These are phyloP conservation scores for Aphanoascus verrucosus DNA, from an alignment of 2,329 filamentous ascomycete genomes.

Conservation along the genomic window DNA sequence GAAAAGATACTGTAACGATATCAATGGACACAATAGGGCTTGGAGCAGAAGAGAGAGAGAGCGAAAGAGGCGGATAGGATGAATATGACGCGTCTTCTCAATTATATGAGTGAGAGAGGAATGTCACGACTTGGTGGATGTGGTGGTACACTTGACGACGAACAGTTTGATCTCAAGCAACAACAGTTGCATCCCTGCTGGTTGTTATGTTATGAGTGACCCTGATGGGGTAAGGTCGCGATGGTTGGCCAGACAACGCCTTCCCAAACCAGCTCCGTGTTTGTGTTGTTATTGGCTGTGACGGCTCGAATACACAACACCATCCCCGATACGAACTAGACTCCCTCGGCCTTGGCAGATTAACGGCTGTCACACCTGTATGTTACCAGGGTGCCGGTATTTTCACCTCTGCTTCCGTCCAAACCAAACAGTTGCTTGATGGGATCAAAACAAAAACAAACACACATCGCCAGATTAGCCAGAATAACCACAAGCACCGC, in stretches of 20 bases:
- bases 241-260: slow-evolving; percentile 33
- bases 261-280: neutral
- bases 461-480: neutral
- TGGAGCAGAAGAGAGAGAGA: neutral
- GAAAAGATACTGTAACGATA: slow-evolving; percentile 5
- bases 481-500: neutral
- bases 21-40: neutral
- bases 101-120: neutral
- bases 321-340: neutral
- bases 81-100: neutral
- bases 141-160: neutral
- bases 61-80: neutral
- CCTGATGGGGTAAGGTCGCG: slow-evolving; percentile 24
- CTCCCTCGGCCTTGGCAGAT: neutral
- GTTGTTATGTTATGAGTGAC: slow-evolving; percentile 33
- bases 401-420: neutral
- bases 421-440: neutral
- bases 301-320: neutral
- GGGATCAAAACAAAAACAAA: slow-evolving; percentile 10
- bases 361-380: neutral
- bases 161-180: neutral
- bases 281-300: slow-evolving; percentile 5
- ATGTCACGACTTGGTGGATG: slow-evolving; percentile 3
- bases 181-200: neutral
- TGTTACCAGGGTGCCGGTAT: neutral